Evolutionary conservation across 2,329 filamentous ascomycete genomes (phyloP), one percentile per base, ranked within the genome.

Genomic region (Delphinella strobiligena): DNA sequence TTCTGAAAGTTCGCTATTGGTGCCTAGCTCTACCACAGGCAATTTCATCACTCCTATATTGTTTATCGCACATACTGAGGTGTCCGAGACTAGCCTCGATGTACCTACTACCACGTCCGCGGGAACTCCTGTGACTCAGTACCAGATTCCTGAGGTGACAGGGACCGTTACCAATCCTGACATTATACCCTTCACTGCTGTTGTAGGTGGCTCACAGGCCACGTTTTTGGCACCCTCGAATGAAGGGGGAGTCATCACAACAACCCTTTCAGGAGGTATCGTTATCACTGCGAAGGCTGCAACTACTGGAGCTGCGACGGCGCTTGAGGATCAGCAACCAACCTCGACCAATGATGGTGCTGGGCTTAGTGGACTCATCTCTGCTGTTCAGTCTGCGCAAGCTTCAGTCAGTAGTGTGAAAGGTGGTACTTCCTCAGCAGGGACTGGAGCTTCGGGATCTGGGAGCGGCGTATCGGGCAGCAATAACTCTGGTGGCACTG

Each of bases 11-110:
- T 27, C 22, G 22, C 22, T 27, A 7, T 12, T 27, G 7, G 7
- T 27, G 22, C 22, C 22, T 27, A 27, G 7, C 22, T 14, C 31
- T 14, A 33, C 16, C 15, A 33, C 31, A n/a, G 36, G 31, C 2
- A 33, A 8, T 33, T 33, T 7, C 22, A 12, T 27, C 22, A 12
- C 7, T 27, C 22, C 22, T 27, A 27, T 12, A 27, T 31, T 27
- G 1, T 38, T 51, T 19, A 43, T 51, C 9, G 47, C 48, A 5
- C 51, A 50, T 16, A 40, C 52, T 12, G 53, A 54, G 30, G 38
- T 44, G n/a, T 48, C 50, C 9, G 46, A 43, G 8, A 47, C 38
- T 16, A 43, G 37, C 19, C 42, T 51, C 18, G 45, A 46, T 17
- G 40, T 49, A 5, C 51, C 49, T 8, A 46, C 34, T n/a, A 41